phyloP scores from a whole-genome alignment of 176 grass and related monocot genomes.

The Chloris gayana region DNA sequence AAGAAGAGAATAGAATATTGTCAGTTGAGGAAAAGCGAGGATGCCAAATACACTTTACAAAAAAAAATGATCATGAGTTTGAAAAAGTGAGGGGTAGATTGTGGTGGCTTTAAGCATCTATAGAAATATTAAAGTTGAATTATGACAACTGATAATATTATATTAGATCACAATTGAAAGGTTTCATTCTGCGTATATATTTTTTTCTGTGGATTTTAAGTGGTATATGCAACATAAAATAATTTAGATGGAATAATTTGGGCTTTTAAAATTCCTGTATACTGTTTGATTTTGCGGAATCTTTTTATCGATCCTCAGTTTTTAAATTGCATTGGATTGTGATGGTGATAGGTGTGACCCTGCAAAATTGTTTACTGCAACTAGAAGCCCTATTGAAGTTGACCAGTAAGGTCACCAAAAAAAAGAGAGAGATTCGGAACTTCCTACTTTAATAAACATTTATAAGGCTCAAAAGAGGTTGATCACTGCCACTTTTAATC shows the following conservation, averaged over 20 bases:
- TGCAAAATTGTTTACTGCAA: background rate
- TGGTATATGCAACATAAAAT: background rate
- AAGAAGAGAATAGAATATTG: constrained; percentile 29
- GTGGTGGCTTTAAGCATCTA: constrained; percentile 15
- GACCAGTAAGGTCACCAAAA: background rate
- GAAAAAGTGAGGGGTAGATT: constrained; percentile 16
- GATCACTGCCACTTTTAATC: background rate
- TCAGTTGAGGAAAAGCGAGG: constrained; percentile 25
- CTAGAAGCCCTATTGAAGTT: background rate
- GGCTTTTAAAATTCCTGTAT: background rate
- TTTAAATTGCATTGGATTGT: background rate
- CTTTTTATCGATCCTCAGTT: background rate
- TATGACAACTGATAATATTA: too few relatives aligned
- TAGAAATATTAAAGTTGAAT: background rate
- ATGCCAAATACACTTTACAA: background rate
- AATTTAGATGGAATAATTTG: background rate
- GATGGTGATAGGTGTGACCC: background rate
- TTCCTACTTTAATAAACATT: background rate
- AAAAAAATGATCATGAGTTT: constrained; percentile 42
- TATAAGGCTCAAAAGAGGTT: background rate
- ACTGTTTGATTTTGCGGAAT: background rate
- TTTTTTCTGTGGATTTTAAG: background rate
- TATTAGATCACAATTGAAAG: background rate
- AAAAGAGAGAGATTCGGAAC: background rate
- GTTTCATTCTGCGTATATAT: background rate